These are phyloP conservation scores for Hyparrhenia diplandra DNA, from an alignment of 176 grass and related monocot species.

Conservation along the genomic window DNA sequence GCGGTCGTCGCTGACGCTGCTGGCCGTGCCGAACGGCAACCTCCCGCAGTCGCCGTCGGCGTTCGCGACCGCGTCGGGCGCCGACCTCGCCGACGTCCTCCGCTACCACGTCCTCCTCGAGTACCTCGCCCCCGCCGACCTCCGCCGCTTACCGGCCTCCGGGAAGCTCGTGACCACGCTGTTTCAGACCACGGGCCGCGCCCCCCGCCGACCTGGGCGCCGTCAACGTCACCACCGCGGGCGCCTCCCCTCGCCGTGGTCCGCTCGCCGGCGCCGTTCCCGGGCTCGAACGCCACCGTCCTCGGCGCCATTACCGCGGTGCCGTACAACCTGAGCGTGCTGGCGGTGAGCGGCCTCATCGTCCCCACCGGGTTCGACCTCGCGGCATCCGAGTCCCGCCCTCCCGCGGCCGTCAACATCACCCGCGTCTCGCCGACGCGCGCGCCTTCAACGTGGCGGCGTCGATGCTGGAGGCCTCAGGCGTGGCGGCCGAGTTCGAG, in stretches of 20 bases:
- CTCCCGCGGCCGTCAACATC: conserved; percentile 58
- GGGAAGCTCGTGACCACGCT: conserved; percentile 79
- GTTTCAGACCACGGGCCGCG: conserved; percentile 80
- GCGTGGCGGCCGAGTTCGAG: conserved; percentile 85
- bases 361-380: conserved; percentile 63
- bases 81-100: conserved; percentile 54
- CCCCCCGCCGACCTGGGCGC: conserved; percentile 55
- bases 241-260: conserved; percentile 18
- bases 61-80: background rate
- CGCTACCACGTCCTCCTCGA: conserved; percentile 90
- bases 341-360: conserved; percentile 56
- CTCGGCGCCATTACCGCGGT: conserved; percentile 40
- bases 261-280: conserved; percentile 46
- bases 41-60: conserved; percentile 44
- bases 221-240: conserved; percentile 53
- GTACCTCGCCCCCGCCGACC: conserved; percentile 65
- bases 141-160: conserved; percentile 48
- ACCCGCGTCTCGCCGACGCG: conserved; percentile 68
- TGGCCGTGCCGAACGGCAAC: conserved; percentile 62
- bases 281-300: conserved; percentile 60
- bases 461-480: conserved; percentile 74
- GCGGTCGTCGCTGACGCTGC: conserved; percentile 73
- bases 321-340: conserved; percentile 75
- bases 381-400: conserved; percentile 57
- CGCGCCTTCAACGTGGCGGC: conserved; percentile 89